Evolutionary conservation across 305 asterid genomes (phyloP), one percentile per base, ranked within the genome.

Genomic region (Fraxinus latifolia): DNA sequence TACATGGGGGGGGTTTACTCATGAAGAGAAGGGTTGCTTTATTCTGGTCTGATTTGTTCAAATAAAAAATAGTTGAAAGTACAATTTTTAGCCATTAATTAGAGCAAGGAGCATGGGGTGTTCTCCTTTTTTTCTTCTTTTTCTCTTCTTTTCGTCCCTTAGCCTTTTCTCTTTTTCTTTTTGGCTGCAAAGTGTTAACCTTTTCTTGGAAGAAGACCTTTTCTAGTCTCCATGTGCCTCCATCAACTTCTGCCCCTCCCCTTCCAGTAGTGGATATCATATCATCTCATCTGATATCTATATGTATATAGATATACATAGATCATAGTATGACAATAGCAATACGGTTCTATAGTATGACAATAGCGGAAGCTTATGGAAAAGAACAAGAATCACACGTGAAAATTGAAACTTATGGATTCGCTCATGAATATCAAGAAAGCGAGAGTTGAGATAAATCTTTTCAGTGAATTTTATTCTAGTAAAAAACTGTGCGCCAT

Each of bases 211-310:
- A 89, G 90, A 81, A 78, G 87, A 85, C 87, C 89, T 81, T 88
- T 88, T 84, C 83, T 88, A 83, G 84, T 80, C 77, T 82, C 90
- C 94, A 92, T 90, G 91, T 91, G 93, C 89, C 82, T 58, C 87
- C 89, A 83, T 88, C 92, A 88, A 86, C 84, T 81, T 79, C 85
- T 87, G 55, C 84, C 58, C 7, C 58, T 15, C 58, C 19, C 21
- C 58, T 14, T 58, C 80, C 77, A 84, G 23, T 84, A 78, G 82
- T 76, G 91, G 87, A 32, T 67, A 82, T 87, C 88, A 80, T 85
- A 86, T 86, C 84, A 72, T 39, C 31, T 67, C 83, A 74, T 71
- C 7, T 50, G 21, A 77, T 29, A 50, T 70, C 76, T 55, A 55
- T 55, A 7, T 55, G 17, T 19, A 0, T 17, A 19, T 19, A 5